Evolutionary conservation across 495 filamentous ascomycete genomes (phyloP), one percentile per base, ranked within the genome.

Genomic region (Aspergillus nanangensis): DNA sequence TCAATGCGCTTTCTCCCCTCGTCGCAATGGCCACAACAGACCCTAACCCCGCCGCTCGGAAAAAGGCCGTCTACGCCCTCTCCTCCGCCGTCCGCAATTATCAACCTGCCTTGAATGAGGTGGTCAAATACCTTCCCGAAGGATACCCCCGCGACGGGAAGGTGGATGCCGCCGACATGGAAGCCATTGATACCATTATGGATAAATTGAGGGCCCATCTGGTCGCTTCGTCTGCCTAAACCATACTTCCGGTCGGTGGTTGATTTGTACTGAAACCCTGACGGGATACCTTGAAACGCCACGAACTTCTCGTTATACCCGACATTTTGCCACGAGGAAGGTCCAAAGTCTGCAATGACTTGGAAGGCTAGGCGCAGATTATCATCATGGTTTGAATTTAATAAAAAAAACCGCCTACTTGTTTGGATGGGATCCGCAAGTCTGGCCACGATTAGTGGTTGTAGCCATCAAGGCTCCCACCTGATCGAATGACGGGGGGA

Each of bases 51-150:
- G 71, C 67, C 29, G 83, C 90, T n/a, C 77, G 92, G 53, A 81
- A 86, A 60, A 97, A 96, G 73, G 86, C 90, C 9, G 71, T 94
- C 20, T 88, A 86, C 57, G 94, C 94, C 20, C 72, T 98, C 14
- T 95, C 88, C 45, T 87, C 79, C 17, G 86, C 76, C 1, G 76
- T 87, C 20, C 78, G 93, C 61, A 98, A 98, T 62, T 92, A 85
- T 60, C 90, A 91, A 64, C 86, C 89, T 0, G 81, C 78, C 8
- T 63, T 87, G 56, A 73, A 87, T 50, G 74, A 71, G 32, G 55
- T 74, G 8, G 63, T 87, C 59, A 83, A 86, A 57, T 66, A 69
- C 20, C 65, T 89, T 29, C 82, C 81, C 0, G 78, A 81, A 35
- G 82, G 83, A 42, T 66, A 89, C 50, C 61, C 64, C 8, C 74